These are phyloP conservation scores for Euphrasia confusa DNA, from an alignment of 257 asterid genomes.

Conservation along the genomic window DNA sequence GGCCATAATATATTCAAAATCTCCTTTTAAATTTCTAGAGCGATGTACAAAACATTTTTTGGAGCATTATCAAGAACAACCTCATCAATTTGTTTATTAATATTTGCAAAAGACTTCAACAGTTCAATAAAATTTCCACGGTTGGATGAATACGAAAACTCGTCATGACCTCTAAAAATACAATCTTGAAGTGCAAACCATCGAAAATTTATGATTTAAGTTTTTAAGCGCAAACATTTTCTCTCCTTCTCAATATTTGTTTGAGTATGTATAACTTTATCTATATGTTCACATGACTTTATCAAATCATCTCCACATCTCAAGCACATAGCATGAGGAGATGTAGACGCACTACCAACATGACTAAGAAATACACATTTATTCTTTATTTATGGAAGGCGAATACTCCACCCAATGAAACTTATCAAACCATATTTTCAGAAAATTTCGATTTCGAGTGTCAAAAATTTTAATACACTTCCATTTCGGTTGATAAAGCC, in stretches of 20 bases:
- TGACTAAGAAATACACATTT: neutral
- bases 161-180: neutral
- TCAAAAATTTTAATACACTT: neutral
- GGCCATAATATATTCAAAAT: neutral
- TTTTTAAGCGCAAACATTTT: neutral
- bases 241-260: neutral
- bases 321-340: neutral
- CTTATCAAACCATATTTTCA: neutral
- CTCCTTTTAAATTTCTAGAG: neutral
- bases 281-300: neutral
- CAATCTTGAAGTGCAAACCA: constrained; percentile 1
- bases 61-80: neutral
- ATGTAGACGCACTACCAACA: neutral
- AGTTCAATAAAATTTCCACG: neutral
- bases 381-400: too few species aligned
- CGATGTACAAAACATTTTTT: neutral
- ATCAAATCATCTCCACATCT: neutral
- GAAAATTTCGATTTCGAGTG: neutral
- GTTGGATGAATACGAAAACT: neutral
- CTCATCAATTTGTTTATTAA: neutral
- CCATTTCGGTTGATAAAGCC: neutral
- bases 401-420: neutral
- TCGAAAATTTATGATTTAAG: neutral
- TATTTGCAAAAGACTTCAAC: neutral
- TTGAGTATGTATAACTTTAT: neutral